Evolutionary conservation across 139 green algal species (phyloP).

Genomic region (Tetradesmus lagerheimii): DNA sequence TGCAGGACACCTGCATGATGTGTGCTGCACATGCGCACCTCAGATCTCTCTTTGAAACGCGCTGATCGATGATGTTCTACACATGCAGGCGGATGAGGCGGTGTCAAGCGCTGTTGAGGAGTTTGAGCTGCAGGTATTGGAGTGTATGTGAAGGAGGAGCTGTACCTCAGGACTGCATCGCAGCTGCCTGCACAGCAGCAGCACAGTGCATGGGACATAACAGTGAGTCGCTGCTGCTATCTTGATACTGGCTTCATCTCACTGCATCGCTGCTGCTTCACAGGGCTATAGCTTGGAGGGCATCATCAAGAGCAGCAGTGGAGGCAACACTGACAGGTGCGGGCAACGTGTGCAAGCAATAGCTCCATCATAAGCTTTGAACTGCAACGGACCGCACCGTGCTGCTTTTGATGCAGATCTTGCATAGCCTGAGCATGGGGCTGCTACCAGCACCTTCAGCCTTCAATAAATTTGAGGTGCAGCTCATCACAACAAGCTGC

Average conservation of each 20-base stretch:
- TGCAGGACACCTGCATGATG: not conserved
- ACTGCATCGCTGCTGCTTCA: not conserved
- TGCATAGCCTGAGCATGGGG: no score
- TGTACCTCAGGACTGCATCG: no score
- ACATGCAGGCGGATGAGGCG: conserved; percentile 77
- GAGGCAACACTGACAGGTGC: conserved; percentile 35
- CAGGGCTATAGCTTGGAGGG: conserved; percentile 78
- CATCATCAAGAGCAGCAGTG: conserved; percentile 69
- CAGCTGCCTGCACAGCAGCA: not conserved
- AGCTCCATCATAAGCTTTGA: no score
- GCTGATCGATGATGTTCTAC: not conserved
- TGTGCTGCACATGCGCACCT: not conserved
- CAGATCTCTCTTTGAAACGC: not conserved
- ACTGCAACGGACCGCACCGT: no score
- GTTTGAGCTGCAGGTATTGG: conserved; percentile 74
- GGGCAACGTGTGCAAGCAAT: not conserved
- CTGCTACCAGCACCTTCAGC: no score
- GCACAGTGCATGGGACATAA: no score
- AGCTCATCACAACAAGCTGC: no score
- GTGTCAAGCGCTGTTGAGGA: conserved; percentile 77
- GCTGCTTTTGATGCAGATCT: not conserved
- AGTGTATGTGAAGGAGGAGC: no score
- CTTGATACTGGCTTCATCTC: not conserved
- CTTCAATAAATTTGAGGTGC: no score
- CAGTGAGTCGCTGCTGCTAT: not conserved